Evolutionary conservation across 2,329 filamentous ascomycete genomes (phyloP).

Genomic region (Pseudogymnoascus sp.): DNA sequence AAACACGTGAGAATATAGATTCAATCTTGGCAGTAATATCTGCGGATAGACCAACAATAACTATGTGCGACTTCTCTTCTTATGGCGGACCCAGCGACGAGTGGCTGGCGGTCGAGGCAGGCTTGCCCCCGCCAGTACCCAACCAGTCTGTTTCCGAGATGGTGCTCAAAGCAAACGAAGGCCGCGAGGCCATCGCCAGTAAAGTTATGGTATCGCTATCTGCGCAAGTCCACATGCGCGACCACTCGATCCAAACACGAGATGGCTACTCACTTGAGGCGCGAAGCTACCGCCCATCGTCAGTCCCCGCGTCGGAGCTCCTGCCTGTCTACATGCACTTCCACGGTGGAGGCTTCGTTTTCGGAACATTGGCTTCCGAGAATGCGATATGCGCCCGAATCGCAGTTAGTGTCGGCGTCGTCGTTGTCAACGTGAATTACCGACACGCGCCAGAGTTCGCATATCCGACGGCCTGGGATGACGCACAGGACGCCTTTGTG

Average conservation of each 20-base stretch:
- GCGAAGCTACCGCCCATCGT: slow-evolving; percentile 37
- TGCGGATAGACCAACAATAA: neutral
- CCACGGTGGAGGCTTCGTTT: slow-evolving; percentile 31
- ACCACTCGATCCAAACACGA: slow-evolving; percentile 34
- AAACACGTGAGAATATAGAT: neutral
- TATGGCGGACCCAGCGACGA: slow-evolving; percentile 35
- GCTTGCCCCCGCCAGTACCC: neutral
- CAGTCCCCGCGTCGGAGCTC: slow-evolving; percentile 16
- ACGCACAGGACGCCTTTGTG: slow-evolving; percentile 16
- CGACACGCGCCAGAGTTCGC: slow-evolving; percentile 32
- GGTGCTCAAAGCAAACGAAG: neutral
- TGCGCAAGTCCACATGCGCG: slow-evolving; percentile 26
- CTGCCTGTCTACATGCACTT: slow-evolving; percentile 32
- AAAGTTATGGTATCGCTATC: neutral
- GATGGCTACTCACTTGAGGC: slow-evolving; percentile 37
- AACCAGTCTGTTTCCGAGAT: neutral
- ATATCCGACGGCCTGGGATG: slow-evolving; percentile 23
- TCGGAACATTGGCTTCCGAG: slow-evolving; percentile 31
- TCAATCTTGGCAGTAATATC: neutral
- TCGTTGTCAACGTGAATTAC: slow-evolving; percentile 37
- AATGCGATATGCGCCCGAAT: slow-evolving; percentile 34
- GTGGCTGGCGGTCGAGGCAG: slow-evolving; percentile 33
- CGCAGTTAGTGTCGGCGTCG: slow-evolving; percentile 30
- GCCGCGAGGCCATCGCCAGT: neutral
- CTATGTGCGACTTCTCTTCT: slow-evolving; percentile 31